Percentiles rank a stretch among this genome's conserved stretches.
These are phyloP conservation scores for Hortiboletus flavorubellus DNA, from an alignment of 768 basidiomycete genomes.

Conservation along the genomic window DNA sequence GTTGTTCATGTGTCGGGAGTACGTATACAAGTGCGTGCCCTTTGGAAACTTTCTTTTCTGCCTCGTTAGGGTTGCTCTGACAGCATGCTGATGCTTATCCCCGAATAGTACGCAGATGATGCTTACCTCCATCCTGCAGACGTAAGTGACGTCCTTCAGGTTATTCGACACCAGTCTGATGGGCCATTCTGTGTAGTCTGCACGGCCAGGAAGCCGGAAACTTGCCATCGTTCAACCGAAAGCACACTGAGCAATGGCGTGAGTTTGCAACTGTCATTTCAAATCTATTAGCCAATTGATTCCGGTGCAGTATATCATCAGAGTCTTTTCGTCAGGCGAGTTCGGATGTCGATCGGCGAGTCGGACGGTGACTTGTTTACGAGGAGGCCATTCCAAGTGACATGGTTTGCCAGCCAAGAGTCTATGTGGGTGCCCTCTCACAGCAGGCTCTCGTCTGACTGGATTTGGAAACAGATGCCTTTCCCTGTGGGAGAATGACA, in stretches of 20 bases:
- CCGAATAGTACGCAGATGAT: slow-evolving; percentile 56
- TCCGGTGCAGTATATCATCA: slow-evolving; percentile 58
- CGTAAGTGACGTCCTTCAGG: slow-evolving; percentile 41
- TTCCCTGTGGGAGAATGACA: slow-evolving; percentile 63
- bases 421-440: slow-evolving; percentile 44
- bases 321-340: slow-evolving; percentile 58
- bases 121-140: slow-evolving; percentile 59
- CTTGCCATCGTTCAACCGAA: slow-evolving; percentile 59
- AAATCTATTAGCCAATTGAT: slow-evolving; percentile 2
- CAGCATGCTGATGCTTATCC: slow-evolving; percentile 16
- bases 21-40: slow-evolving; percentile 64
- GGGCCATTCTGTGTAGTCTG: slow-evolving; percentile 38
- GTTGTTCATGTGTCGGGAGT: slow-evolving; percentile 65
- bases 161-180: slow-evolving; percentile 1
- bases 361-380: slow-evolving; percentile 54
- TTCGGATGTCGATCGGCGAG: slow-evolving; percentile 51
- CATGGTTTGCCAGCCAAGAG: slow-evolving; percentile 70
- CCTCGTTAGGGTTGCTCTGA: slow-evolving; percentile 6
- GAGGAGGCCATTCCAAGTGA: slow-evolving; percentile 65
- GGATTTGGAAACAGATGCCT: slow-evolving; percentile 46
- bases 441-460: not conserved
- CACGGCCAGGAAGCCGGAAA: slow-evolving; percentile 48
- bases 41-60: slow-evolving; percentile 3
- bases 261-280: slow-evolving; percentile 31
- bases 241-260: slow-evolving; percentile 80